Base-by-base conservation (phyloP, 805 yeast genomes). In the Kuraishia piskuri region DNA sequence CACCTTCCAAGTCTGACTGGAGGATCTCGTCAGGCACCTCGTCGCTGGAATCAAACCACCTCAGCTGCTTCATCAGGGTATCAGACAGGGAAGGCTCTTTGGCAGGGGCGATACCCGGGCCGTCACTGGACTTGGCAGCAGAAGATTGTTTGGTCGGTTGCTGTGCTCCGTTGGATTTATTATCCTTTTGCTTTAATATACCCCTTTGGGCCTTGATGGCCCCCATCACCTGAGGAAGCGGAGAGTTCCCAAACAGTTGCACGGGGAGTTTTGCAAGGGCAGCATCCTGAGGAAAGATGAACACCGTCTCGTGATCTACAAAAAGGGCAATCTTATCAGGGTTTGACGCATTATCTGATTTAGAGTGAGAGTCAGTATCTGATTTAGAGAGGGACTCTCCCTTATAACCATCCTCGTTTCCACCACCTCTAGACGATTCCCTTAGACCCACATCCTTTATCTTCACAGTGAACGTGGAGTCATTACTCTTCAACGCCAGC, bases 1-100 rank as follows among this genome's bases (percentile, higher is more conserved):
- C 84, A 25, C 70, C 74, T 59, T 80, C 86, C 46, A 75, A 57
- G 54, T 78, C 79, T n/a, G 67, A 60, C 58, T 77, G 72, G 57
- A 75, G 66, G 50, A 69, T 65, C 37, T 72, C 64, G 50, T 67
- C 62, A 1, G 64, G 60, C 17, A 31, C 62, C 46, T 66, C 69
- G 19, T 59, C 49, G 25, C 58, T 63, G 64, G 64, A 63, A 52
- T 63, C 61, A 31, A 31, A 31, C 40, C 12, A 54, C 53, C 46
- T 60, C 60, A 23, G 53, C 47, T 8, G 51, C 54, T 9, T 52
- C 17, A 21, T 50, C 37, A 22, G 31, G 21, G 26, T 40, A 21
- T 12, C 47, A 25, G 19, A 22, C n/a, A 6, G 12, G n/a, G 26
- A 12, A 9, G 3, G 51, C 17, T 14, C 20, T 21, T 20, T 22